These are phyloP conservation scores for Potentilla sterilis DNA, from an alignment of 306 rosid genomes.

Conservation along the genomic window DNA sequence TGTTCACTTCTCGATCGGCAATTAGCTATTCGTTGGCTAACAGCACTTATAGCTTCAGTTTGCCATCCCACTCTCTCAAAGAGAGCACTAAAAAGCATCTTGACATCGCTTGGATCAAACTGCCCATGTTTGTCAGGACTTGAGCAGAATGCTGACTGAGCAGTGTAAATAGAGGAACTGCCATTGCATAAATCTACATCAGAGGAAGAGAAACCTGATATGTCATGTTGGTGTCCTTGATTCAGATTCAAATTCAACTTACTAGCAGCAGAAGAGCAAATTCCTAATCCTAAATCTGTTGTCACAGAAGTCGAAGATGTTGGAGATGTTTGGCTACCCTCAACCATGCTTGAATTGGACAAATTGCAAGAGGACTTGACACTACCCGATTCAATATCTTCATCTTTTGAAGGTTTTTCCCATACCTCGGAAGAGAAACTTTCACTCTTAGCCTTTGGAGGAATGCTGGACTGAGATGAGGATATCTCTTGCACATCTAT, in stretches of 20 bases:
- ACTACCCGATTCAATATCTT: conserved; percentile 58
- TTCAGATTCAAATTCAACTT: conserved; percentile 35
- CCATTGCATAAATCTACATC: conserved; percentile 46
- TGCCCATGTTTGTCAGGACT: conserved; percentile 47
- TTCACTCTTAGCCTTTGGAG: conserved; percentile 41
- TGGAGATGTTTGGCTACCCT: conserved; percentile 66
- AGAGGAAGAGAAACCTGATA: conserved; percentile 39
- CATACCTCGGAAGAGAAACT: conserved; percentile 42
- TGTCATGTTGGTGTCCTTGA: conserved; percentile 42
- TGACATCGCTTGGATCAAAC: conserved; percentile 54
- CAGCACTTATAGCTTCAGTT: conserved; percentile 57
- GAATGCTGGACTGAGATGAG: conserved; percentile 34
- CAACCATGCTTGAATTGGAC: conserved; percentile 67
- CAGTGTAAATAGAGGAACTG: conserved; percentile 35
- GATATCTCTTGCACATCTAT: conserved; percentile 40
- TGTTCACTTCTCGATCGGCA: conserved; percentile 40
- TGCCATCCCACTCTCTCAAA: conserved; percentile 71
- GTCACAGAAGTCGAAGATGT: conserved; percentile 78
- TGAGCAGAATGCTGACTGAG: conserved; percentile 55
- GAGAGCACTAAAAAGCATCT: conserved; percentile 60
- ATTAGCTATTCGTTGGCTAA: conserved; percentile 50
- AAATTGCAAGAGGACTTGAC: conserved; percentile 52
- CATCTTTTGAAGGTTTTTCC: conserved; percentile 53
- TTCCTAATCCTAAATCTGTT: conserved; percentile 82
- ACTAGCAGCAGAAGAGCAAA: conserved; percentile 50